These are phyloP conservation scores for Fusarium cyanostomum DNA, from an alignment of 2,329 filamentous ascomycete genomes.

Conservation along the genomic window DNA sequence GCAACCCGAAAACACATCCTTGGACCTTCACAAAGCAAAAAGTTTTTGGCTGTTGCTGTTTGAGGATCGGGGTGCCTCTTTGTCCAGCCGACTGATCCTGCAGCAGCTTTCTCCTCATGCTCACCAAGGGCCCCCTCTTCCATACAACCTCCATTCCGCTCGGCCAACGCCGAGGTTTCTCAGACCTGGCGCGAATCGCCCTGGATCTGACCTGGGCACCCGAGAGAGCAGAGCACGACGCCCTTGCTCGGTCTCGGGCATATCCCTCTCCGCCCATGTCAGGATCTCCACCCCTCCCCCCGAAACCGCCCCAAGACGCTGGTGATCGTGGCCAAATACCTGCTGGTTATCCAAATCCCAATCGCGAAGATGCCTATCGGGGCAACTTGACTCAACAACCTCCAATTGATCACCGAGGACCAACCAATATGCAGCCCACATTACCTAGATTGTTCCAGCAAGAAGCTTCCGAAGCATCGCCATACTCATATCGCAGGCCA, in stretches of 20 bases:
- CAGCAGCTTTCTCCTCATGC: slow-evolving; percentile 59
- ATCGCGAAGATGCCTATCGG: slow-evolving; percentile 61
- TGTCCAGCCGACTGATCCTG: slow-evolving; percentile 32
- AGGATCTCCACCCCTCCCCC: slow-evolving; percentile 70
- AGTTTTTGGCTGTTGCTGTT: slow-evolving; percentile 19
- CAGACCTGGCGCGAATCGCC: slow-evolving; percentile 65
- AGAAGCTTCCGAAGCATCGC: slow-evolving; percentile 35
- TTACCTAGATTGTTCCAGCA: slow-evolving; percentile 44
- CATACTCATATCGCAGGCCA: slow-evolving; percentile 41
- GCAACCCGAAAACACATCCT: slow-evolving; percentile 1
- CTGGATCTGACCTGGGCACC: slow-evolving; percentile 55
- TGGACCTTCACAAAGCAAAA: not conserved
- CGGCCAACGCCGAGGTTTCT: slow-evolving; percentile 67
- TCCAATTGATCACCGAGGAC: slow-evolving; percentile 37
- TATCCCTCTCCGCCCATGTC: slow-evolving; percentile 81
- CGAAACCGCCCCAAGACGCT: slow-evolving; percentile 66
- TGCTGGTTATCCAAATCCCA: slow-evolving; percentile 55
- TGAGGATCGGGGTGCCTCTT: slow-evolving; percentile 21
- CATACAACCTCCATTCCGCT: slow-evolving; percentile 56
- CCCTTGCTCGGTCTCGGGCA: slow-evolving; percentile 65
- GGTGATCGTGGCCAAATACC: slow-evolving; percentile 60
- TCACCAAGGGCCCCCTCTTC: slow-evolving; percentile 58
- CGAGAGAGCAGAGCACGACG: slow-evolving; percentile 60
- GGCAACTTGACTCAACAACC: slow-evolving; percentile 46
- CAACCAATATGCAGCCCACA: slow-evolving; percentile 37